Base-by-base conservation (phyloP, 331 rosid genomes). In the Quercus tomentella region DNA sequence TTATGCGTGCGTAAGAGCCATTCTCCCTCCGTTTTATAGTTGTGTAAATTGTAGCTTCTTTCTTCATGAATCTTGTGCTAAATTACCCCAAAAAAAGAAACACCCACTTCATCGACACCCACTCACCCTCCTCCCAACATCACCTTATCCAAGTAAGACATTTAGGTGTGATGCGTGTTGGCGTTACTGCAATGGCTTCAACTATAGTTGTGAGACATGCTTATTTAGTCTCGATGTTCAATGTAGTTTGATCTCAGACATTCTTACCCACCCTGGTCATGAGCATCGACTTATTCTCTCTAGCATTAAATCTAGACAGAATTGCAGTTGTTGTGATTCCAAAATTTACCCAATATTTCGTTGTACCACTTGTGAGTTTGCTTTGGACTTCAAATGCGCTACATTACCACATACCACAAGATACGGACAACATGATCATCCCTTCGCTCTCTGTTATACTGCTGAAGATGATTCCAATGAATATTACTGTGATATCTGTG, bases 131-230 rank as follows among this genome's bases (percentile, higher is more conserved):
- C 33, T 23, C 6, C 33, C 67, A 1, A 4, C 18, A 0, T 33
- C 37, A 6, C 37, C 37, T 33, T 0, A 33, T 33, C 2, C 0
- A 33, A 3, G 12, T 43, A 10, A 7, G 51, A 33, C 0, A 11
- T 7, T 43, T 9, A 0, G 3, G 20, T 62, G 69, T 3, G 0
- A 15, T 12, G 35, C 69, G 0, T 62, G 69, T 62, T 0, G 0
- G 0, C 37, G 35, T 7, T 0, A 0, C 0, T 26, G 21, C 16
- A 28, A 0, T 26, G 69, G 69, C 37, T 28, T 62, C 41, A 2
- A 0, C 10, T 62, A 62, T 1, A 2, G 2, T 0, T 62, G 69
- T 62, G 5, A 15, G 1, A 23, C 1, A 60, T 61, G 31, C 7
- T 0, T 0, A 0, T 25, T 61, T 28, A 3, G 2, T 5, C 35